A percentile compares a stretch with the other conserved stretches of the same genome.
Conservation (phyloP, 495 filamentous ascomycete species). For the Rostrohypoxylon terebratum region DNA sequence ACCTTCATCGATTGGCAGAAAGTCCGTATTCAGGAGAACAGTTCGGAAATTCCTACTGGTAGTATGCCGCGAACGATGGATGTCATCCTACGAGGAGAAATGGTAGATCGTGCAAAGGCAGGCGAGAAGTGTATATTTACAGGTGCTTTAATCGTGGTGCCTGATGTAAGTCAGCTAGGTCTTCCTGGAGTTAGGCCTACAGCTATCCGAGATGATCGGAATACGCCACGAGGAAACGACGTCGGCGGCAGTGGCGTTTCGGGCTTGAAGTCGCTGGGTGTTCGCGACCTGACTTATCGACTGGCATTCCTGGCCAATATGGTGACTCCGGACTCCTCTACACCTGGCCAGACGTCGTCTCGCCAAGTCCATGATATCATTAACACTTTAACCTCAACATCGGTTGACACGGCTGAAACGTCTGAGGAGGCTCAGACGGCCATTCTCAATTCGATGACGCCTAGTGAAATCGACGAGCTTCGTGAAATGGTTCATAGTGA, state of each 20-base stretch:
- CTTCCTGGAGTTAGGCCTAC: constrained; percentile 87
- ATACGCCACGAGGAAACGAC: constrained; percentile 78
- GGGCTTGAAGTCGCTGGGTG: constrained; percentile 91
- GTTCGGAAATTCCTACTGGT: constrained; percentile 96
- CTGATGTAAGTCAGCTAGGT: constrained; percentile 94
- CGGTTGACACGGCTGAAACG: constrained; percentile 69
- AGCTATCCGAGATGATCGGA: constrained; percentile 83
- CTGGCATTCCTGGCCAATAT: constrained; percentile 97
- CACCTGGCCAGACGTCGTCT: constrained; percentile 66
- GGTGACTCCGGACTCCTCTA: constrained; percentile 91
- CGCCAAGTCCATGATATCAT: constrained; percentile 74
- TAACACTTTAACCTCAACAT: constrained; percentile 78
- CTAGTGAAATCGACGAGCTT: constrained; percentile 89
- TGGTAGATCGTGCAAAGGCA: constrained; percentile 96
- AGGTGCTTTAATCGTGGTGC: constrained; percentile 93
- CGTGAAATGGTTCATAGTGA: constrained; percentile 93
- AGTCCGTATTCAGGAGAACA: constrained; percentile 96
- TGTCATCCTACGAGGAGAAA: constrained; percentile 96
- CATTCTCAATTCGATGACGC: constrained; percentile 83
- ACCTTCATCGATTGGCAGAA: constrained; percentile 99
- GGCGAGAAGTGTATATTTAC: constrained; percentile 99
- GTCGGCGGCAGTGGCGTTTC: constrained; percentile 84
- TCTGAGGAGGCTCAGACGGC: constrained; percentile 90
- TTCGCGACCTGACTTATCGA: constrained; percentile 96
- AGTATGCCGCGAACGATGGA: constrained; percentile 99